Conservation (phyloP, 2,329 filamentous ascomycete species). For the Pseudopyricularia javanii region DNA sequence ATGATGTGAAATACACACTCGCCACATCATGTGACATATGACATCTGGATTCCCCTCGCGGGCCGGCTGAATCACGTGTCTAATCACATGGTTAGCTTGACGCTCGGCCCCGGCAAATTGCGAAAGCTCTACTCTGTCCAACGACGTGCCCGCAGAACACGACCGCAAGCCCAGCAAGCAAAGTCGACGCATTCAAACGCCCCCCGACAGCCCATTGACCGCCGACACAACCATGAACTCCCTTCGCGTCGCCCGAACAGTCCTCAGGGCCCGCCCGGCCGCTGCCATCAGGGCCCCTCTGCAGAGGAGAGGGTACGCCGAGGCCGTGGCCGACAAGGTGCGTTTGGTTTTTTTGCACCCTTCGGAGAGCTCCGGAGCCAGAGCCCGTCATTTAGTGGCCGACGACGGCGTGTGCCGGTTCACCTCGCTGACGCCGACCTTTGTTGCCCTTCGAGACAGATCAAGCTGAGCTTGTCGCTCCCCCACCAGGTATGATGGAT, state of each 20-base stretch:
- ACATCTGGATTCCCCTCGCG: too few relatives aligned
- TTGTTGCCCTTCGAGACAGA: conserved; percentile 32
- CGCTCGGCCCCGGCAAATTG: conserved; percentile 10
- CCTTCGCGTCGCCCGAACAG: conserved; percentile 81
- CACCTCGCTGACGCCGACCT: not conserved
- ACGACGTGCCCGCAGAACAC: not conserved
- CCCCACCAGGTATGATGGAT: conserved; percentile 80
- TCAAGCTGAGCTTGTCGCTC: conserved; percentile 95
- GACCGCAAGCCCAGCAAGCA: not conserved
- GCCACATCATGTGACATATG: too few relatives aligned
- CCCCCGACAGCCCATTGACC: conserved; percentile 27
- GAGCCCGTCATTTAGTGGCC: too few relatives aligned
- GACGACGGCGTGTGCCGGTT: too few relatives aligned
- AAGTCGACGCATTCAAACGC: not conserved
- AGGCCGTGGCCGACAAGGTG: conserved; percentile 74
- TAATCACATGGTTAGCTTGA: not conserved
- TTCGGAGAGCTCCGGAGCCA: not conserved
- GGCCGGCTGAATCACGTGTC: not conserved
- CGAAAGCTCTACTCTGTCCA: conserved; percentile 8
- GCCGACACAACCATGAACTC: conserved; percentile 69
- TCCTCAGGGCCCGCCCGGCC: conserved; percentile 71
- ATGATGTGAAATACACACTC: too few relatives aligned
- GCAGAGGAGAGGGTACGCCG: conserved; percentile 84
- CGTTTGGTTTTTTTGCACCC: conserved; percentile 14
- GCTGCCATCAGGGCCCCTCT: conserved; percentile 62